Conservation (phyloP, 2,329 filamentous ascomycete genomes). For the Ceratocystis lukuohia region DNA sequence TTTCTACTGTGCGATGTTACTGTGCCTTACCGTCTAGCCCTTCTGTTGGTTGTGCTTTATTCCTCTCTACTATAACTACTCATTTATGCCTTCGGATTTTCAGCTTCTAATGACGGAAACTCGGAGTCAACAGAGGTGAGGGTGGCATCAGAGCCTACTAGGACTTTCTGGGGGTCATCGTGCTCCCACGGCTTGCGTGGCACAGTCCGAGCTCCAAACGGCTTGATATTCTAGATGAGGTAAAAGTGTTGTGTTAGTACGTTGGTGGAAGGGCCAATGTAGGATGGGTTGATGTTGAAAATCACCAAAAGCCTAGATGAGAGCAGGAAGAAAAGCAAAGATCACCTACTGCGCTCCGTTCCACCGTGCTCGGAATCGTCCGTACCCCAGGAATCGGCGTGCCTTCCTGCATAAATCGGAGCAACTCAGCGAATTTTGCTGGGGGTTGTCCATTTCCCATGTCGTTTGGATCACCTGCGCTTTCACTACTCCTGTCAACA, state of each 20-base stretch:
- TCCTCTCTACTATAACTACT: neutral
- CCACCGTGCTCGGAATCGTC: constrained; percentile 68
- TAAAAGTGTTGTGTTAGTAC: constrained; percentile 26
- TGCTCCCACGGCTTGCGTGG: constrained; percentile 19
- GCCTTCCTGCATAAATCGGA: constrained; percentile 70
- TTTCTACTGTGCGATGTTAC: neutral
- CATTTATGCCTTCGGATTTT: neutral
- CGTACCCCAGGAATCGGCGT: constrained; percentile 76
- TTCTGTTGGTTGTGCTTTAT: neutral
- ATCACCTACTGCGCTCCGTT: constrained; percentile 51
- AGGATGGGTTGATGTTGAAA: neutral
- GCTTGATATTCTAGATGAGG: constrained; percentile 13
- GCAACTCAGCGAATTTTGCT: constrained; percentile 60
- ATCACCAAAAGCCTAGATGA: neutral
- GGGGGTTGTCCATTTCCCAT: constrained; percentile 22
- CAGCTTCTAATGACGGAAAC: constrained; percentile 12
- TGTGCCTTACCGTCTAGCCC: neutral
- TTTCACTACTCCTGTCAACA: constrained; percentile 28
- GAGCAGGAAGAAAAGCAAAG: neutral
- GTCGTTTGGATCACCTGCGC: constrained; percentile 4
- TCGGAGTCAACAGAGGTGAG: constrained; percentile 12
- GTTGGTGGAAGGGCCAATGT: no score
- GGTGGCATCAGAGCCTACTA: neutral
- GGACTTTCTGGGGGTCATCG: neutral
- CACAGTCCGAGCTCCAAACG: constrained; percentile 15